Percentiles rank a stretch among this genome's conserved stretches.
These are phyloP conservation scores for Plectosphaerella sp. DNA, from an alignment of 2,329 filamentous ascomycete genomes.

Conservation along the genomic window DNA sequence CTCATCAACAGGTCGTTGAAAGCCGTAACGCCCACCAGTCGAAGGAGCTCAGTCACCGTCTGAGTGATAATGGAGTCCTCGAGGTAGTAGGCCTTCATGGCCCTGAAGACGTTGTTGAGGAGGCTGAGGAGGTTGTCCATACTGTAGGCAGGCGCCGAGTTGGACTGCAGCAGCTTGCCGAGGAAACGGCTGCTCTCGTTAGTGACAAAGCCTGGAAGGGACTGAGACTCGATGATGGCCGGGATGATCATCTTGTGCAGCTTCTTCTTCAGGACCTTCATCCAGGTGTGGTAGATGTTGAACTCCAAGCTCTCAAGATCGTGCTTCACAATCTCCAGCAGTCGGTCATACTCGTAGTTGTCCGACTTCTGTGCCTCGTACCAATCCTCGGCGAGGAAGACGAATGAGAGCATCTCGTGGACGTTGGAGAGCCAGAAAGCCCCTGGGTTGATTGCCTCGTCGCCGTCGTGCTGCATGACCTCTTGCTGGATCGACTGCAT, in stretches of 20 bases:
- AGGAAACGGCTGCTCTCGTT: slow-evolving; percentile 98
- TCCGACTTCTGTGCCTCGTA: slow-evolving; percentile 99
- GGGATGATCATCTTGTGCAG: slow-evolving; percentile 99
- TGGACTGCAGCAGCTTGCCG: slow-evolving; percentile 89
- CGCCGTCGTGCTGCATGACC: slow-evolving; percentile 97
- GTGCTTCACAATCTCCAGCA: slow-evolving; percentile 98
- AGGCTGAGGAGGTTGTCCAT: slow-evolving; percentile 98
- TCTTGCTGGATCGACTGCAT: slow-evolving; percentile 99
- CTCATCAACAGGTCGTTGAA: slow-evolving; percentile 99
- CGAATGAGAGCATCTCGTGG: slow-evolving; percentile 98
- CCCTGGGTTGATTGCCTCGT: slow-evolving; percentile 94
- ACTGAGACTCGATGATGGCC: slow-evolving; percentile 98
- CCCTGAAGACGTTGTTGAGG: slow-evolving; percentile 94
- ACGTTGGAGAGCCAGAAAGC: slow-evolving; percentile 99
- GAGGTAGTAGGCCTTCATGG: slow-evolving; percentile 98
- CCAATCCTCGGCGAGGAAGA: slow-evolving; percentile 98
- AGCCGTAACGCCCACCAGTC: slow-evolving; percentile 91
- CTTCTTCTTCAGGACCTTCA: slow-evolving; percentile 99
- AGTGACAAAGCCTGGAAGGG: slow-evolving; percentile 94
- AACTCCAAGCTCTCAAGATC: slow-evolving; percentile 97
- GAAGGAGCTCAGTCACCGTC: slow-evolving; percentile 88
- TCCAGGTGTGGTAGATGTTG: slow-evolving; percentile 99
- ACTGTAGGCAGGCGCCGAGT: slow-evolving; percentile 90
- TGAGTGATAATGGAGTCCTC: slow-evolving; percentile 96
- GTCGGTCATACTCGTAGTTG: slow-evolving; percentile 96